Evolutionary conservation across 2,329 filamentous ascomycete genomes (phyloP), one percentile per base, ranked within the genome.

Genomic region (Trichoderma hamatum): DNA sequence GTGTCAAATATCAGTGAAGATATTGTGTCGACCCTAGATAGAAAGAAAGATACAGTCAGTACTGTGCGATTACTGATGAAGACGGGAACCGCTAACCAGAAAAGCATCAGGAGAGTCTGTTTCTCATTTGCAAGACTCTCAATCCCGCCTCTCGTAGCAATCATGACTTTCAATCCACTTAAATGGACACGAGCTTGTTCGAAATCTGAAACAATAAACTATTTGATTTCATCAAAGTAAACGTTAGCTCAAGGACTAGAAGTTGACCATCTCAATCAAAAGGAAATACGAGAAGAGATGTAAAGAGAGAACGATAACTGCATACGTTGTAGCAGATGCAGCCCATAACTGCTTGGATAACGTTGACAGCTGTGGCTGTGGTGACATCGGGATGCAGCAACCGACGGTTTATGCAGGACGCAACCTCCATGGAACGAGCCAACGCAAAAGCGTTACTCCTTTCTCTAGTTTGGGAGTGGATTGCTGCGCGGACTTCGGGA

Each of bases 241-340:
- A 43, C 1, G 19, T 43, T n/a, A 10, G 39, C 19, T 43, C 2
- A 43, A 19, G 5, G 3, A 14, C 16, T n/a, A n/a, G 36, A 30
- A 6, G 4, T 30, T 3, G 9, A 30, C 30, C 9, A 5, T 30
- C 6, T 30, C 1, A 43, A 43, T 19, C 1, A 19, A n/a, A 19
- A 43, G n/a, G 5, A 1, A 9, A n/a, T n/a, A 19, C n/a, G n/a
- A 43, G n/a, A n/a, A 6, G 0, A 3, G 7, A n/a, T n/a, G 16
- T n/a, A 9, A 49, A 49, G 21, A 21, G 11, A 11, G 52, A 43
- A 21, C 19, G 13, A 1, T 21, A 19, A 4, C n/a, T 5, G 3
- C 65, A 9, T 62, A 68, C 66, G 19, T 68, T 68, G 16, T 68
- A 68, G 46, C 66, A 68, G 49, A 68, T 68, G 46, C 66, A 68